Evolutionary conservation across 768 basidiomycete species (phyloP).

Genomic region (Tulasnella sp.): DNA sequence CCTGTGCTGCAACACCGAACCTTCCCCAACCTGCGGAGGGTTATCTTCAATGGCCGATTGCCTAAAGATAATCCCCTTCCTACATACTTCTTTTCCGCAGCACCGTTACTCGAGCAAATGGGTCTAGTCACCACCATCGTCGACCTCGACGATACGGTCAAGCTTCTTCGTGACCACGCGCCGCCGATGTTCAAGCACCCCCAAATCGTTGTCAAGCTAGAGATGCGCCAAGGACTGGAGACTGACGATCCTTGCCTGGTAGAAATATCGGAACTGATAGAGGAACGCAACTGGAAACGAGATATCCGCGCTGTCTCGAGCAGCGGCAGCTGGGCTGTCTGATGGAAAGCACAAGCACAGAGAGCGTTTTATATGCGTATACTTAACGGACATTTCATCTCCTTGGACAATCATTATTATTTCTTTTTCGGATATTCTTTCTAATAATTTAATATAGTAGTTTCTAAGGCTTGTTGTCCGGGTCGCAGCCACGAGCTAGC

Average conservation of each 20-base stretch:
- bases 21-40: background rate
- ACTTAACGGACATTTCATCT: background rate
- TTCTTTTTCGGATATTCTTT: no score
- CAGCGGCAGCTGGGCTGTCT: constrained; percentile 5
- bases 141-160: background rate
- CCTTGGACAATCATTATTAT: background rate
- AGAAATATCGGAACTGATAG: background rate
- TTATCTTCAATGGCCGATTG: background rate
- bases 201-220: background rate
- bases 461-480: no score
- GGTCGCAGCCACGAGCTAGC: no score
- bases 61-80: constrained; percentile 2
- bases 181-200: background rate
- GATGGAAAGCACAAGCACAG: background rate
- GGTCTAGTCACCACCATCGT: background rate
- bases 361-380: background rate
- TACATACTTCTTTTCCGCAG: background rate
- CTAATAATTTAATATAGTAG: no score
- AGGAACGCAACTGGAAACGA: background rate
- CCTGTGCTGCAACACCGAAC: background rate
- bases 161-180: background rate
- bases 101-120: background rate
- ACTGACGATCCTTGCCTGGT: background rate
- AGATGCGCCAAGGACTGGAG: background rate
- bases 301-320: background rate